A percentile compares a stretch with the other conserved stretches of the same genome.
These are phyloP conservation scores for Blastobotrys arbuscula DNA, from an alignment of 1,139 yeast genomes.

Conservation along the genomic window DNA sequence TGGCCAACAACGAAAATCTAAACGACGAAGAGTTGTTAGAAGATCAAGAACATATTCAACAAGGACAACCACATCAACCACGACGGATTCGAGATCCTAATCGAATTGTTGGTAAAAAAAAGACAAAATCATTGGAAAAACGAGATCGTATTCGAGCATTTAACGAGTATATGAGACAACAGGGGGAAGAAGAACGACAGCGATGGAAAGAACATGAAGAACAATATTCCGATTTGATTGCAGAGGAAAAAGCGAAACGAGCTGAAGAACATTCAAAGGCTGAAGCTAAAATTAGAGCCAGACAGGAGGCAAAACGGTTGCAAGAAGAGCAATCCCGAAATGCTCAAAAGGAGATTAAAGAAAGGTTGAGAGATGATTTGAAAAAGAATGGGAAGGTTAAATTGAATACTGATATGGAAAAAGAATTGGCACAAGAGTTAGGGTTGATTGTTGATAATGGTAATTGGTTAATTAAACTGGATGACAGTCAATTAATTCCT, in stretches of 20 bases:
- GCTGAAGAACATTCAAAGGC: slow-evolving; percentile 7
- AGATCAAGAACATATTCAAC: slow-evolving; percentile 7
- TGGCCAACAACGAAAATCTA: slow-evolving; percentile 7
- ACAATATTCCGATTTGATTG: slow-evolving; percentile 30
- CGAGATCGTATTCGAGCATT: slow-evolving; percentile 32
- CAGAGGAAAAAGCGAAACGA: slow-evolving; percentile 25
- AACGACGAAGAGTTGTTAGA: slow-evolving; percentile 10
- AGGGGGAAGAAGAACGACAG: slow-evolving; percentile 26
- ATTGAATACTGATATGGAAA: slow-evolving; percentile 16
- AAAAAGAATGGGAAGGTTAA: slow-evolving; percentile 13
- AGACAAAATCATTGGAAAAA: slow-evolving; percentile 31
- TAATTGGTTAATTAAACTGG: slow-evolving; percentile 8
- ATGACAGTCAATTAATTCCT: background rate
- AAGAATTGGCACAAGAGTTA: slow-evolving; percentile 15
- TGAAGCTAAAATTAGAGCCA: slow-evolving; percentile 20
- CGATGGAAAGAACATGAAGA: slow-evolving; percentile 24
- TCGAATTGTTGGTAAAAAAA: slow-evolving; percentile 30
- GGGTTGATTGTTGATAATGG: slow-evolving; percentile 12
- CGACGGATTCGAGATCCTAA: slow-evolving; percentile 10
- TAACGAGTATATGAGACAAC: slow-evolving; percentile 30
- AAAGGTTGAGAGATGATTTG: slow-evolving; percentile 12
- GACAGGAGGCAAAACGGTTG: slow-evolving; percentile 19
- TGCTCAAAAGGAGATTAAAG: slow-evolving; percentile 9
- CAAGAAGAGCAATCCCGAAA: slow-evolving; percentile 3
- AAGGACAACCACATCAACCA: background rate